Conservation (phyloP, 2,329 filamentous ascomycete species). For the Waltergamsia citrina region DNA sequence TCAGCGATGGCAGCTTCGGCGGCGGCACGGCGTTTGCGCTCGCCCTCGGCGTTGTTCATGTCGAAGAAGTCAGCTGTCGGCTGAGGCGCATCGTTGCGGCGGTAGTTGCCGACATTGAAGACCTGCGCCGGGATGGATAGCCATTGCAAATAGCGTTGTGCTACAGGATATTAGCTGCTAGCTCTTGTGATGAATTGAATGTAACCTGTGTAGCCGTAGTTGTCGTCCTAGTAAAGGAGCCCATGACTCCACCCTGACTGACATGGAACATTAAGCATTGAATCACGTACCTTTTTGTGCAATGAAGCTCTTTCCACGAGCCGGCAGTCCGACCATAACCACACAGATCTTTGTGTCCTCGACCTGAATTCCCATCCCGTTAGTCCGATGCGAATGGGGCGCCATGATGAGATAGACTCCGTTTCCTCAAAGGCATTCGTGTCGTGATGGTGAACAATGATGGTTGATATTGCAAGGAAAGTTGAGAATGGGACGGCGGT, state of each 20-base stretch:
- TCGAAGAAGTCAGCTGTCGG: slow-evolving; percentile 95
- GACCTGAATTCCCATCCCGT: slow-evolving; percentile 70
- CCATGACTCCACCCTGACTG: too few relatives aligned
- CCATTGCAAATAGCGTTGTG: slow-evolving; percentile 92
- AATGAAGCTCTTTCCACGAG: slow-evolving; percentile 93
- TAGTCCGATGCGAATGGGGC: slow-evolving; percentile 26
- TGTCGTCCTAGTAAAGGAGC: too few relatives aligned
- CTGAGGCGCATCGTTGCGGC: slow-evolving; percentile 80
- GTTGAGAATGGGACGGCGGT: not conserved
- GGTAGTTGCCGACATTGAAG: slow-evolving; percentile 97
- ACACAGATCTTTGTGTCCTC: slow-evolving; percentile 97
- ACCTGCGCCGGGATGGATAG: slow-evolving; percentile 87
- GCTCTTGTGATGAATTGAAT: too few relatives aligned
- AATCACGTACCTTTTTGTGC: slow-evolving; percentile 75
- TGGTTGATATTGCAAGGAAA: not conserved
- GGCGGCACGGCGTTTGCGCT: slow-evolving; percentile 77
- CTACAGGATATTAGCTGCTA: too few relatives aligned
- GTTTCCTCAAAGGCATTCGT: too few relatives aligned
- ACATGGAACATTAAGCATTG: too few relatives aligned
- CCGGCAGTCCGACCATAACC: slow-evolving; percentile 96
- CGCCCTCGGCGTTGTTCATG: slow-evolving; percentile 78
- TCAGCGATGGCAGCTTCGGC: slow-evolving; percentile 87
- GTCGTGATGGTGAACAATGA: not conserved
- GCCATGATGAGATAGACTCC: not conserved
- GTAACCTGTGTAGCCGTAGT: too few relatives aligned